Conservation (phyloP, 148 eudicot genomes). For the Cornus florida region DNA sequence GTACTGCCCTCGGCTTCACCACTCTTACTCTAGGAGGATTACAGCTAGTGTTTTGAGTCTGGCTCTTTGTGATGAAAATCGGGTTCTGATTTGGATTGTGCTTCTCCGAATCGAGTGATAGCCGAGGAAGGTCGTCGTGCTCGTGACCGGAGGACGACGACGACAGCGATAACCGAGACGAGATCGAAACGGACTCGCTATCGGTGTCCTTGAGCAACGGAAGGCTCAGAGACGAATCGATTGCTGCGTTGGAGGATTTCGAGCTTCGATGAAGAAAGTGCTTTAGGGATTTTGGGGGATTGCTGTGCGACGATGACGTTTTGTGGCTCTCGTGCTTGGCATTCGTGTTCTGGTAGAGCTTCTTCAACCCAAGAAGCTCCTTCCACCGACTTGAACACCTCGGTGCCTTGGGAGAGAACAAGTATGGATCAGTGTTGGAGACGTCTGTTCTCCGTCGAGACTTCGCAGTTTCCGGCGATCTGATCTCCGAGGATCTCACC, state of each 20-base stretch:
- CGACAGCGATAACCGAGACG: constrained; percentile 54
- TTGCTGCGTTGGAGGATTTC: constrained; percentile 37
- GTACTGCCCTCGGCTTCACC: constrained; percentile 25
- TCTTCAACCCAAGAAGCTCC: constrained; percentile 73
- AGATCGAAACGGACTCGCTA: constrained; percentile 35
- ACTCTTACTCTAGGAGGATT: constrained; percentile 37
- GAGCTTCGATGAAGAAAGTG: constrained; percentile 53
- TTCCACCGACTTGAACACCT: constrained; percentile 84
- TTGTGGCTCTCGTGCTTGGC: constrained; percentile 18
- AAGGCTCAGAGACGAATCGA: constrained; percentile 38
- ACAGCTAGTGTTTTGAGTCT: constrained; percentile 8
- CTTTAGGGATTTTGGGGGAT: constrained; percentile 36
- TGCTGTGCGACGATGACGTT: constrained; percentile 16
- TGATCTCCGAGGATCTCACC: constrained; percentile 8
- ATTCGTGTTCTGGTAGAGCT: constrained; percentile 35
- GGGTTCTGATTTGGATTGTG: constrained; percentile 12
- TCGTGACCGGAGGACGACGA: constrained; percentile 68
- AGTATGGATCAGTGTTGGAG: constrained; percentile 35
- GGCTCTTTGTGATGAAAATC: constrained; percentile 5
- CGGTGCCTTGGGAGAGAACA: constrained; percentile 86
- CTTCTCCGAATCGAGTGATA: constrained; percentile 59
- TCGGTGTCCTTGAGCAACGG: constrained; percentile 61
- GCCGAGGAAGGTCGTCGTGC: constrained; percentile 67
- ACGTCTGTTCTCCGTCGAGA: constrained; percentile 23
- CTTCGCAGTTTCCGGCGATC: constrained; percentile 33